Evolutionary conservation across 495 filamentous ascomycete genomes (phyloP), one percentile per base, ranked within the genome.

Genomic region (Endocarpon pusillum): DNA sequence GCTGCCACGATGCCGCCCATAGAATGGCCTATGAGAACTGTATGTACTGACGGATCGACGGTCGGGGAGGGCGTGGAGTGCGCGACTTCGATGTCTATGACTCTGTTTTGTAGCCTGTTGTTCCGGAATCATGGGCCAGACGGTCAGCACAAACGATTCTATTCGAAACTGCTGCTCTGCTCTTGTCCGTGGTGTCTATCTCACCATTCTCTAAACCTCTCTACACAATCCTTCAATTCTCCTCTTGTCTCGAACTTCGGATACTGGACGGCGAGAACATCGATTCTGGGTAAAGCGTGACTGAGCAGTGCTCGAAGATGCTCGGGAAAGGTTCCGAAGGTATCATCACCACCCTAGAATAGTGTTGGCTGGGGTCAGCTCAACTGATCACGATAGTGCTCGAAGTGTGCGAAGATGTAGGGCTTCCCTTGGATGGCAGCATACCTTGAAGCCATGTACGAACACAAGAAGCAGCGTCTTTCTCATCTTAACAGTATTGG

Each of bases 1-100:
- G 85, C 86, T 17, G 81, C 89, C 10, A 97, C 84, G 44, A 97
- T 94, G 40, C 89, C 89, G 42, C 86, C 89, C 89, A 97, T 97
- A 8, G 77, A 84, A 51, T 97, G 89, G 8, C 91, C 87, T 23
- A 94, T 61, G 0, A 97, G 60, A 41, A 94, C 67, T 16, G 77
- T 77, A 46, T 69, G 80, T 17, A 97, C 84, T 2, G 75, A 81
- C 6, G 87, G 86, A 32, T 94, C 83, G 44, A 93, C 62, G 15
- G 81, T 94, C 2, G 87, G 89, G 0, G 78, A 84, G 27, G 81
- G 71, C 0, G 83, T 89, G n/a, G 64, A 61, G 45, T 75, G 74
- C 19, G 65, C 69, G 38, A 94, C 85, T 56, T 97, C 89, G 45
- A 94, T 58, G 54, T 96, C 89, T 40, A 97, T 94, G 43, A 97